These are phyloP conservation scores for Amphirosellinia nigrospora DNA, from an alignment of 495 filamentous ascomycete species.

Conservation along the genomic window DNA sequence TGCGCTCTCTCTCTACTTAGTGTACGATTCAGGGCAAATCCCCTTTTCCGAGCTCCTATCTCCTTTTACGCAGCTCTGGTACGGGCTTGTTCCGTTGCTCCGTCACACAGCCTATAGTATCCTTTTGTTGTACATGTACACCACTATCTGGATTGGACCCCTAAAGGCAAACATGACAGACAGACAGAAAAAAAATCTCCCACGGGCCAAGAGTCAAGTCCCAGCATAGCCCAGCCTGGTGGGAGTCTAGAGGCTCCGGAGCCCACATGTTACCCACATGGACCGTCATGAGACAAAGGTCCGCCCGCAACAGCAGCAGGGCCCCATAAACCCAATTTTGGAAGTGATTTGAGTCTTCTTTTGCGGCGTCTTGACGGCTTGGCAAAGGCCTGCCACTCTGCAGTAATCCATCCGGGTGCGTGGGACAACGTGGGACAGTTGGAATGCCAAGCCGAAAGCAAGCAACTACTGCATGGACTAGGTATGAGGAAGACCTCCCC, in stretches of 20 bases:
- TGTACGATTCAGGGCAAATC: constrained; percentile 23
- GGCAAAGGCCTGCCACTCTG: constrained; percentile 20
- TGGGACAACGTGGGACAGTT: constrained; percentile 5
- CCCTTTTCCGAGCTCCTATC: constrained; percentile 8
- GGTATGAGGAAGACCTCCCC: constrained; percentile 1
- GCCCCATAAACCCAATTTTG: constrained; percentile 20
- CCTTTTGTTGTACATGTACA: neutral
- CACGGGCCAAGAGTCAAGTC: constrained; percentile 20
- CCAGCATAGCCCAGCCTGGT: constrained; percentile 4
- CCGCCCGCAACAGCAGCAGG: neutral
- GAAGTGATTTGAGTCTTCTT: constrained; percentile 4
- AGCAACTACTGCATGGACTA: no score
- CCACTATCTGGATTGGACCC: neutral
- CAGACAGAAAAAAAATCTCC: constrained; percentile 5
- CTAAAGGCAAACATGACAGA: constrained; percentile 4
- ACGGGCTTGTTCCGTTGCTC: neutral
- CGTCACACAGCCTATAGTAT: constrained; percentile 1
- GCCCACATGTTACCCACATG: constrained; percentile 18
- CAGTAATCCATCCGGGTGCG: constrained; percentile 13
- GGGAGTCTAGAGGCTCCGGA: constrained; percentile 19
- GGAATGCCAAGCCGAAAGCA: constrained; percentile 13
- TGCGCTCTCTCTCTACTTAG: no score
- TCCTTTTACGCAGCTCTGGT: neutral
- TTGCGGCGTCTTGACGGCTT: neutral
- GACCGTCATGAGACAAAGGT: constrained; percentile 20